Evolutionary conservation across 495 filamentous ascomycete species (phyloP).

Genomic region (Penicillium cinerascens): DNA sequence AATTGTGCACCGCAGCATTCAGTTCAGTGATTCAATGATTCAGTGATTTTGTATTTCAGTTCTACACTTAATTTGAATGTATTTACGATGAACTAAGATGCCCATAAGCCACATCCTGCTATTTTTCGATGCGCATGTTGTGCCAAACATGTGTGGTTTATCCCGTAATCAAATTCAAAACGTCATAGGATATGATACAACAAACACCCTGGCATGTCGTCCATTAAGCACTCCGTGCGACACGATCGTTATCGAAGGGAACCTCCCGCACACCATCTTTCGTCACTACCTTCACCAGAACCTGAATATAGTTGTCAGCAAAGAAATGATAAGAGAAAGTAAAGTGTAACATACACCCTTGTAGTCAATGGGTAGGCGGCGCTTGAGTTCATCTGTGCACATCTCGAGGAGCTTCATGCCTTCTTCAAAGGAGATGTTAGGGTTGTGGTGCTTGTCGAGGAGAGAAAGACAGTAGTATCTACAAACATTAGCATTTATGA

Average conservation of each 20-base stretch:
- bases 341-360: slow-evolving; percentile 64
- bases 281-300: slow-evolving; percentile 86
- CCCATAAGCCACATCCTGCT: not conserved
- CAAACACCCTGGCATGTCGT: slow-evolving; percentile 27
- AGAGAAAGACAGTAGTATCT: slow-evolving; percentile 94
- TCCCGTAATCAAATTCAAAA: slow-evolving; percentile 30
- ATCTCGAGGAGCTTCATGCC: slow-evolving; percentile 86
- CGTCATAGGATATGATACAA: slow-evolving; percentile 46
- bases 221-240: slow-evolving; percentile 62
- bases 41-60: not conserved
- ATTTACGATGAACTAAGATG: not conserved
- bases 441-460: slow-evolving; percentile 96
- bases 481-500: slow-evolving; percentile 18
- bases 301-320: slow-evolving; percentile 34
- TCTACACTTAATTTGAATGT: not conserved
- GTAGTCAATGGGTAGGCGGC: slow-evolving; percentile 94
- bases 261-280: slow-evolving; percentile 84
- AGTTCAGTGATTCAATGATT: not conserved
- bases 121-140: not conserved
- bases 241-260: slow-evolving; percentile 74
- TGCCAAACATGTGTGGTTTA: slow-evolving; percentile 11
- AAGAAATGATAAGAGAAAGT: not conserved
- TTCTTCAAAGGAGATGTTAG: slow-evolving; percentile 81
- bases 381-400: slow-evolving; percentile 95
- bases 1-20: not conserved